Evolutionary conservation across 306 rosid genomes (phyloP), one percentile per base, ranked within the genome.

Genomic region (Casuarina equisetifolia): DNA sequence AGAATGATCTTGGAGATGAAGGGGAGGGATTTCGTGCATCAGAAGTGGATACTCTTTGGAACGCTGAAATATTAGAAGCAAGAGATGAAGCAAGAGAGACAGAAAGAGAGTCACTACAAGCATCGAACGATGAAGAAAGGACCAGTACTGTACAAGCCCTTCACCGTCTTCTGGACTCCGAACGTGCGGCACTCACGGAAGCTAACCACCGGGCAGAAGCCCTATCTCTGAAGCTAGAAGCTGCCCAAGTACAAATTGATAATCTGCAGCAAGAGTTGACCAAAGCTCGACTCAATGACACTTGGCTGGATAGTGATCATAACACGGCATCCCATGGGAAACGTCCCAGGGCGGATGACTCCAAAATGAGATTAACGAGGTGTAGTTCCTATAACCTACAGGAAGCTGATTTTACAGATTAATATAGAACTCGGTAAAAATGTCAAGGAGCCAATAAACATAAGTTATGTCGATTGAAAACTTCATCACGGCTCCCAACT

Each of bases 151-250:
- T 91, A 57, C 88, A 91, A 75, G 94, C 82, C 84, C 94, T 96
- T 17, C 89, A 93, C 79, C 85, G 89, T 73, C 98, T 96, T 76
- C 77, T 92, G 85, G 96, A 92, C 81, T 77, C 86, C 4, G 99
- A 96, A 74, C 99, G 99, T 2, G 90, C 96, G 42, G 99, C 99
- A 43, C 98, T 90, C 81, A 85, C 92, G 3, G 97, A 90, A 77
- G 99, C 98, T 35, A 91, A 90, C 84, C 86, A 82, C 78, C 86
- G 99, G 79, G 99, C 99, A 0, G 98, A 96, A 70, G 87, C 89
- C 25, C 94, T 96, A 71, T 96, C 99, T 52, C 93, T 77, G 15
- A 94, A 92, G 84, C 83, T 96, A 32, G 98, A 96, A 84, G 83
- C 93, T 58, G 96, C 99, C 45, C 99, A 96, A 72, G 88, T 96